Percentiles rank a stretch among this genome's conserved stretches.
Evolutionary conservation across 768 basidiomycete genomes (phyloP).

Genomic region (Thelephora aurantiotincta): DNA sequence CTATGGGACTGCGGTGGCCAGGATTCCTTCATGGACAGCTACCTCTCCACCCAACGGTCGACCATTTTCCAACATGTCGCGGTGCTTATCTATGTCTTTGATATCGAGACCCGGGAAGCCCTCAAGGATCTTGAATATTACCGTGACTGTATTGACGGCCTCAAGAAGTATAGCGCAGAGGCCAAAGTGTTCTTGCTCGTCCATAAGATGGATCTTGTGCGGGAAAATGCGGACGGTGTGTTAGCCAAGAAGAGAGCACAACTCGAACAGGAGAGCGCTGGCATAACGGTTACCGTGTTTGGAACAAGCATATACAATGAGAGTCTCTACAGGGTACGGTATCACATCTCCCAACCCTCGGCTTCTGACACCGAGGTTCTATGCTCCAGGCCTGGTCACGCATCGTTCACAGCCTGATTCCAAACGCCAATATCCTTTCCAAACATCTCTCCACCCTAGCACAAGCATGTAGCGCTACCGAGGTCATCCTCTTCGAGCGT

Average conservation of each 20-base stretch:
- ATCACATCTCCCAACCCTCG: neutral
- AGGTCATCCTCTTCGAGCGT: constrained; percentile 92
- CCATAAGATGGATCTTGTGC: constrained; percentile 96
- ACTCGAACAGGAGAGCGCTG: constrained; percentile 52
- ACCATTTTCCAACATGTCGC: constrained; percentile 95
- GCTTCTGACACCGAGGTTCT: constrained; percentile 6
- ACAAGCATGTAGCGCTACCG: constrained; percentile 76
- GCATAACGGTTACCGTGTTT: constrained; percentile 54
- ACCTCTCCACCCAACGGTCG: constrained; percentile 81
- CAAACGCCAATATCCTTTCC: constrained; percentile 82
- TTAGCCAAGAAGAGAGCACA: constrained; percentile 68
- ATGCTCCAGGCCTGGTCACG: constrained; percentile 83
- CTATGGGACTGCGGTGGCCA: constrained; percentile 99
- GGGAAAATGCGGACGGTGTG: constrained; percentile 39
- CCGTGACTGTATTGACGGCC: constrained; percentile 75
- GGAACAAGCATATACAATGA: constrained; percentile 97
- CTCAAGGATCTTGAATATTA: constrained; percentile 84
- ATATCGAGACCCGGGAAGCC: constrained; percentile 79
- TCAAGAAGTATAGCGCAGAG: constrained; percentile 65
- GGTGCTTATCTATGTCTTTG: constrained; percentile 97
- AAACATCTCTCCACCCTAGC: constrained; percentile 81
- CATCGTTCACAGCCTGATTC: constrained; percentile 93
- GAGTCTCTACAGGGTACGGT: constrained; percentile 75
- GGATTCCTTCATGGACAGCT: constrained; percentile 95
- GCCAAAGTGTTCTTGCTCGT: constrained; percentile 82